These are phyloP conservation scores for Azolla pinnata DNA, from an alignment of 75 land plant genomes.

Conservation along the genomic window DNA sequence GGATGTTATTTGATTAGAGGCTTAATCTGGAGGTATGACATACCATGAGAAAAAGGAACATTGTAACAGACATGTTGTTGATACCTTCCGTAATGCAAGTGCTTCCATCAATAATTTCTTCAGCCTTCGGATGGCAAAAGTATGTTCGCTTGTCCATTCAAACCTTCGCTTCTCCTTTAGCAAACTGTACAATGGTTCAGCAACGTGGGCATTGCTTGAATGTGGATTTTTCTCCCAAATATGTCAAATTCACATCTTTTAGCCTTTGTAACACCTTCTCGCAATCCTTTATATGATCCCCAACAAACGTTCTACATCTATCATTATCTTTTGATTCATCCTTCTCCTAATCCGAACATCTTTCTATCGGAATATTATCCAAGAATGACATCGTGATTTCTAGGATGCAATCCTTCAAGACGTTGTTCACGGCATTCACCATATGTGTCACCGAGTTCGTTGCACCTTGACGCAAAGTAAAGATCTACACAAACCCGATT, in stretches of 20 bases:
- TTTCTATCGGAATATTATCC: constrained; percentile 3
- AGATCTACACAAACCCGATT: background rate
- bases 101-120: too few species aligned
- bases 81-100: too few species aligned
- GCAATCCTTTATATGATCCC: background rate
- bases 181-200: too few species aligned
- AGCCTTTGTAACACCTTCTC: background rate
- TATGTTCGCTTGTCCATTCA: too few species aligned
- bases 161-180: too few species aligned
- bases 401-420: background rate
- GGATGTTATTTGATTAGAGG: too few species aligned
- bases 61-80: too few species aligned
- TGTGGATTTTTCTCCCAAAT: background rate
- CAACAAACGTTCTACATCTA: background rate
- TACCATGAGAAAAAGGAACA: too few species aligned
- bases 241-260: background rate
- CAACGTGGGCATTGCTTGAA: too few species aligned
- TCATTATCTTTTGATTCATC: background rate
- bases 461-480: background rate
- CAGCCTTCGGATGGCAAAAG: too few species aligned
- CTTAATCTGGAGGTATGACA: too few species aligned
- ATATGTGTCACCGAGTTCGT: constrained; percentile 2
- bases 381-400: background rate
- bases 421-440: constrained; percentile 2
- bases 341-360: background rate